Percentiles rank a stretch among this genome's conserved stretches.
Conservation (phyloP, 805 yeast genomes). For the Candida broadrunensis region DNA sequence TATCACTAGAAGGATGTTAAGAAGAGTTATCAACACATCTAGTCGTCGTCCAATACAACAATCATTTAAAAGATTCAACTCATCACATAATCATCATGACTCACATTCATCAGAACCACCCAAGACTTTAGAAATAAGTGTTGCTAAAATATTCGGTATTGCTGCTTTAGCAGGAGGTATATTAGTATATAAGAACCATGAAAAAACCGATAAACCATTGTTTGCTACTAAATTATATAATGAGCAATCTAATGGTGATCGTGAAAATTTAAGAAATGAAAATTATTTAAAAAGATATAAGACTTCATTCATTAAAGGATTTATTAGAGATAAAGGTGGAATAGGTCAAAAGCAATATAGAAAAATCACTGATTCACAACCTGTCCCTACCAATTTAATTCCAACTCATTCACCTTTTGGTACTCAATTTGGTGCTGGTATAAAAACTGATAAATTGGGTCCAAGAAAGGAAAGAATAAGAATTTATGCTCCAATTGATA, state of each 20-base stretch:
- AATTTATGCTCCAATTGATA: constrained; percentile 34
- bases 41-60: constrained; percentile 6
- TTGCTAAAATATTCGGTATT: constrained; percentile 39
- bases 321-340: constrained; percentile 44
- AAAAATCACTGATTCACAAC: constrained; percentile 24
- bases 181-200: constrained; percentile 30
- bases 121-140: constrained; percentile 34
- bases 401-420: constrained; percentile 41
- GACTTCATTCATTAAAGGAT: constrained; percentile 39
- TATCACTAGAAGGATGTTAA: no score
- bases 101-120: constrained; percentile 15
- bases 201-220: constrained; percentile 32
- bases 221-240: constrained; percentile 37
- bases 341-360: constrained; percentile 42
- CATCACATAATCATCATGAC: constrained; percentile 12
- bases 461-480: constrained; percentile 43
- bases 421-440: constrained; percentile 42
- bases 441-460: constrained; percentile 40
- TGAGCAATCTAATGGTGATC: constrained; percentile 24
- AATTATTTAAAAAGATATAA: constrained; percentile 37
- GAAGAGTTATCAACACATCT: constrained; percentile 6
- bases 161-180: constrained; percentile 38
- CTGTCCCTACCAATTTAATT: constrained; percentile 29
- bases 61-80: constrained; percentile 17
- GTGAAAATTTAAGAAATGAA: constrained; percentile 33